Percentiles rank a stretch among this genome's conserved stretches.
These are phyloP conservation scores for Kregervanrija delftensis DNA, from an alignment of 805 yeast species.

Conservation along the genomic window DNA sequence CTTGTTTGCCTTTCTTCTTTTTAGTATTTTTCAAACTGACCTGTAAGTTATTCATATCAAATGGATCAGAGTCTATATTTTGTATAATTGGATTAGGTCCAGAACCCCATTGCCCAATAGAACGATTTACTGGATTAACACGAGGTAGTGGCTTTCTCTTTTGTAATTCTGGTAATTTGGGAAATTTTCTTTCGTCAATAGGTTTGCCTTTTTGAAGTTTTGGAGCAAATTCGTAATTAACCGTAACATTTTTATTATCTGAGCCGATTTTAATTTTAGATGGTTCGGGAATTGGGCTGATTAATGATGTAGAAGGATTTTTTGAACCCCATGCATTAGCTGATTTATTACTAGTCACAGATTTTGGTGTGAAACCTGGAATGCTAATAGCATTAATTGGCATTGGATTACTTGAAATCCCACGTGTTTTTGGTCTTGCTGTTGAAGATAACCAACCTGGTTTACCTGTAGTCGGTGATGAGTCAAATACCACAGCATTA, in stretches of 20 bases:
- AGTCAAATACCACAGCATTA: constrained; percentile 4
- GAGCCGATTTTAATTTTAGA: constrained; percentile 2
- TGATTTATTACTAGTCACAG: neutral
- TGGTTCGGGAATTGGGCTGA: constrained; percentile 6
- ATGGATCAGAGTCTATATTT: constrained; percentile 11
- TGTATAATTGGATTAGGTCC: neutral
- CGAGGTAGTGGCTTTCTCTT: constrained; percentile 44
- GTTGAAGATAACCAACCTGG: neutral
- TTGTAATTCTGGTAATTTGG: constrained; percentile 32
- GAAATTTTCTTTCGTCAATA: constrained; percentile 22
- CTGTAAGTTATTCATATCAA: constrained; percentile 17
- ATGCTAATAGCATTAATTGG: constrained; percentile 14
- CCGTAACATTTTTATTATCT: too few relatives aligned
- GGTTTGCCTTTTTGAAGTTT: neutral
- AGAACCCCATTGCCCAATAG: constrained; percentile 28
- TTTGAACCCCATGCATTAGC: constrained; percentile 16
- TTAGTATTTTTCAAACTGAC: constrained; percentile 18
- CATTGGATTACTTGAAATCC: constrained; percentile 7
- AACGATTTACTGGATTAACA: constrained; percentile 42
- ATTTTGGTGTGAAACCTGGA: constrained; percentile 11
- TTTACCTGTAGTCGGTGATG: neutral
- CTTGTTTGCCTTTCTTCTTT: constrained; percentile 45
- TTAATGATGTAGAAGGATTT: constrained; percentile 27
- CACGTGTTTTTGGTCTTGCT: constrained; percentile 10
- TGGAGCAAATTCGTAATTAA: too few relatives aligned